A percentile compares a stretch with the other conserved stretches of the same genome.
phyloP scores from a whole-genome alignment of 2,329 filamentous ascomycete genomes.

The Paraconiothyrium sp. region DNA sequence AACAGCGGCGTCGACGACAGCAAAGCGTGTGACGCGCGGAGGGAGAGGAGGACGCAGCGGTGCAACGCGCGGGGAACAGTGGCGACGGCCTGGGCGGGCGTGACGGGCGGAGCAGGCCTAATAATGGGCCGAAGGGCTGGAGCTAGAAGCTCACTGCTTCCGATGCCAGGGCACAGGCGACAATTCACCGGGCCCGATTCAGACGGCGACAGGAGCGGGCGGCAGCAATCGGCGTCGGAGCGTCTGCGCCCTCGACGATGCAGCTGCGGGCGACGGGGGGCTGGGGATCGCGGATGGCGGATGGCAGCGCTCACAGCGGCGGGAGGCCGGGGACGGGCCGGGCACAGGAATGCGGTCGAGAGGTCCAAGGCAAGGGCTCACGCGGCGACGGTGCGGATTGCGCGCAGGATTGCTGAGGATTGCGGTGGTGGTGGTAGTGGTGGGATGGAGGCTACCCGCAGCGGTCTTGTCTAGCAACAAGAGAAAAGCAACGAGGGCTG shows the following conservation, averaged over 20 bases:
- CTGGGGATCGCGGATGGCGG: conserved; percentile 4
- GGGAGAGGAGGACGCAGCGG: conserved; percentile 9
- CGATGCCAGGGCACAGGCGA: conserved; percentile 25
- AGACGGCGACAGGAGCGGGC: neutral
- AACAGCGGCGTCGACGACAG: conserved; percentile 11
- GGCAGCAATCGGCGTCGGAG: conserved; percentile 1
- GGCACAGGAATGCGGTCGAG: conserved; percentile 6
- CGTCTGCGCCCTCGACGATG: neutral
- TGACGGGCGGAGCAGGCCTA: conserved; percentile 31
- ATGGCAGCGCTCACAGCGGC: neutral
- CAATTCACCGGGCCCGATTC: conserved; percentile 1
- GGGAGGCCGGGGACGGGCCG: neutral
- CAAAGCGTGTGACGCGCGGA: conserved; percentile 32
- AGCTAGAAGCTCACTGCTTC: conserved; percentile 31
- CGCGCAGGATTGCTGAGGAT: neutral
- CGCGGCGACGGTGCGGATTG: too few relatives aligned
- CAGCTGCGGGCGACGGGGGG: conserved; percentile 1
- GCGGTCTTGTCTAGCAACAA: conserved; percentile 15
- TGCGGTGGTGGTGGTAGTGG: too few relatives aligned
- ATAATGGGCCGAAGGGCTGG: conserved; percentile 38
- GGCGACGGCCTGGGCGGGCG: conserved; percentile 34
- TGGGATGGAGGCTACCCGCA: neutral
- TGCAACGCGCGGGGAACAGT: conserved; percentile 33
- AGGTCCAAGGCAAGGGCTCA: neutral
- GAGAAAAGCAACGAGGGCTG: neutral